Base-by-base conservation (phyloP, 305 asterid genomes). In the Rubia tinctorum region DNA sequence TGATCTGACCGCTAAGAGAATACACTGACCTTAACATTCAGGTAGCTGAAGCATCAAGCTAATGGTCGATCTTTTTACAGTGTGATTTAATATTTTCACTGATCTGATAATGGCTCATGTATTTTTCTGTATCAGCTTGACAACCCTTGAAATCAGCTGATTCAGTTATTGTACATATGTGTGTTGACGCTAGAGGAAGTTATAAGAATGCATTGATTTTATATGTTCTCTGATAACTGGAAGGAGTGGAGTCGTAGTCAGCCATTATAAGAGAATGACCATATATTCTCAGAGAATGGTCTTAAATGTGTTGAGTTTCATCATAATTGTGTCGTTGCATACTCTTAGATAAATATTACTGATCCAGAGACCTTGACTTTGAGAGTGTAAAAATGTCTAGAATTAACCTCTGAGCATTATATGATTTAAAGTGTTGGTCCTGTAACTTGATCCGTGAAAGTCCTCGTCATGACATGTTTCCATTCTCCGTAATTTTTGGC, bases 131-230 rank as follows among this genome's bases (percentile, higher is more conserved):
- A 72, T 71, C 96, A 93, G 96, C 97, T 93, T 63, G 98, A 93
- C 80, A 91, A 93, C 84, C 97, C 89, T 71, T 89, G 98, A 76
- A 93, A 93, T 80, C 98, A 93, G 83, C 94, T 93, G 75, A 93
- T 93, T 80, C 98, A 93, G 97, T 97, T 93, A 37, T 43, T 63
- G n/a, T 62, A 20, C 45, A 43, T 64, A 37, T 62, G 27, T 2
- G 0, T 39, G 8, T 20, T 8, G 6, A 61, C 10, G 22, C 30
- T 17, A 13, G 18, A 11, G 6, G 14, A 58, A 40, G 62, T 17
- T 37, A 7, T 3, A 61, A 51, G 8, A 17, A 27, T 42, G 13
- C 17, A 23, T 44, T 8, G 20, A 15, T 37, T 12, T 45, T 14
- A 15, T 63, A 49, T 62, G 12, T 13, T 58, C 2, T 72, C 20